Percentiles rank a stretch among this genome's conserved stretches.
Evolutionary conservation across 73 alveolate species (phyloP).

Genomic region (Loxodes magnus): DNA sequence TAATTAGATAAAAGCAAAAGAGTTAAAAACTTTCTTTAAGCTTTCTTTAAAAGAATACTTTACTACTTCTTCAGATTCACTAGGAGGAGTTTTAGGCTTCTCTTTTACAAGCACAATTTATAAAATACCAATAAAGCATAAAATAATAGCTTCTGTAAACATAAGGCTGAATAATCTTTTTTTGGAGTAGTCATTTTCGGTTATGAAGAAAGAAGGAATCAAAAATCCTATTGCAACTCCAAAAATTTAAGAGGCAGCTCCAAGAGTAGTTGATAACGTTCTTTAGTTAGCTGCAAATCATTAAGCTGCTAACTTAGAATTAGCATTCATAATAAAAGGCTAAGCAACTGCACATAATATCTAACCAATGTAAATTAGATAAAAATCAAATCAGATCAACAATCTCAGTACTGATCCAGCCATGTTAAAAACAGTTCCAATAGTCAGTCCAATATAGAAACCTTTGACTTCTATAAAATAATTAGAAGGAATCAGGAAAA

Average conservation of each 20-base stretch:
- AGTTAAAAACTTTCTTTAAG: slow-evolving; percentile 17
- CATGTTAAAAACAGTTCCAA: no score
- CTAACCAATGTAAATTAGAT: no score
- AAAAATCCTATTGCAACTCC: slow-evolving; percentile 79
- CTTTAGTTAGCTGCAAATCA: slow-evolving; percentile 68
- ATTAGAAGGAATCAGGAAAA: no score
- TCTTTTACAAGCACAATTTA: slow-evolving; percentile 40
- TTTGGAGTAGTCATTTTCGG: slow-evolving; percentile 35
- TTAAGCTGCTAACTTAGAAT: slow-evolving; percentile 66
- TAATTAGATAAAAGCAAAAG: slow-evolving; percentile 21
- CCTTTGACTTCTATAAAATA: no score
- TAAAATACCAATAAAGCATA: slow-evolving; percentile 27
- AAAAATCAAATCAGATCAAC: no score
- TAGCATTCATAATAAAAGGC: slow-evolving; percentile 82
- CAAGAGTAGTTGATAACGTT: slow-evolving; percentile 67
- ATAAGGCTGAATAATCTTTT: slow-evolving; percentile 31
- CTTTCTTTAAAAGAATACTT: slow-evolving; percentile 16
- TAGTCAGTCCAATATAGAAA: no score
- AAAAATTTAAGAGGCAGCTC: slow-evolving; percentile 50
- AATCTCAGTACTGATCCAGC: no score
- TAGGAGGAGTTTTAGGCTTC: slow-evolving; percentile 79
- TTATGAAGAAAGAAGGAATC: slow-evolving; percentile 54
- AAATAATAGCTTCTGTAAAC: slow-evolving; percentile 45
- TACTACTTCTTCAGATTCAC: slow-evolving; percentile 26
- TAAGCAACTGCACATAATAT: slow-evolving; percentile 58